Evolutionary conservation across 371 early-diverging fungal genomes (phyloP).

Genomic region (Racocetra persica): DNA sequence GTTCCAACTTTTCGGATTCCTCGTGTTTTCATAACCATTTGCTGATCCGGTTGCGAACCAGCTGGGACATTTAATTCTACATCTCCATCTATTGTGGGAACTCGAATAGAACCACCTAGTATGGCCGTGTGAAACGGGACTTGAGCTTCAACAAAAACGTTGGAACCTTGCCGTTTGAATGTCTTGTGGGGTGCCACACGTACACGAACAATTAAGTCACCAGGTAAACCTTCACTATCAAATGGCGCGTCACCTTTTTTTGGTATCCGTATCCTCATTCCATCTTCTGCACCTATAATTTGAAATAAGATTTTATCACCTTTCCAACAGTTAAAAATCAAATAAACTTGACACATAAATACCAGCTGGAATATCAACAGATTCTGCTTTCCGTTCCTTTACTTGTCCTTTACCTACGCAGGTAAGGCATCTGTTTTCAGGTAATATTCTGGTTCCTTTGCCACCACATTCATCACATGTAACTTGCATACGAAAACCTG

Average conservation of each 20-base stretch:
- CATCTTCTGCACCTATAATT: slow-evolving; percentile 69
- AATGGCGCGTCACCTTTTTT: slow-evolving; percentile 90
- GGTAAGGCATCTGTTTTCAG: slow-evolving; percentile 73
- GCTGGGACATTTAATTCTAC: slow-evolving; percentile 86
- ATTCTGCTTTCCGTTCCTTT: slow-evolving; percentile 69
- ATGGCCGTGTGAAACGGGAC: slow-evolving; percentile 87
- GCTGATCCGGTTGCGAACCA: slow-evolving; percentile 90
- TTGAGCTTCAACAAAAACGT: slow-evolving; percentile 73
- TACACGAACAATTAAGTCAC: slow-evolving; percentile 84
- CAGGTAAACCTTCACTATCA: slow-evolving; percentile 72
- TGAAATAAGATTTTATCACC: not conserved
- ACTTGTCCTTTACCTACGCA: slow-evolving; percentile 87
- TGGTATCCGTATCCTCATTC: slow-evolving; percentile 74
- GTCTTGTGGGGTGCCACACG: slow-evolving; percentile 72
- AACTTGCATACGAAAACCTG: slow-evolving; percentile 88
- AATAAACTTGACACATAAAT: slow-evolving; percentile 32
- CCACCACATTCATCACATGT: slow-evolving; percentile 87
- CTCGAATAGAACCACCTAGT: slow-evolving; percentile 83
- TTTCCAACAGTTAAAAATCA: not conserved
- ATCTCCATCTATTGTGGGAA: slow-evolving; percentile 93
- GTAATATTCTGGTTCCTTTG: slow-evolving; percentile 72
- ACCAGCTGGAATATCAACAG: slow-evolving; percentile 87
- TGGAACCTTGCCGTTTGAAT: slow-evolving; percentile 81
- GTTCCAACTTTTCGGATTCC: slow-evolving; percentile 72
- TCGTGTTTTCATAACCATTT: slow-evolving; percentile 73